Base-by-base conservation (phyloP, 495 filamentous ascomycete genomes). In the Achaetomiella virescens region DNA sequence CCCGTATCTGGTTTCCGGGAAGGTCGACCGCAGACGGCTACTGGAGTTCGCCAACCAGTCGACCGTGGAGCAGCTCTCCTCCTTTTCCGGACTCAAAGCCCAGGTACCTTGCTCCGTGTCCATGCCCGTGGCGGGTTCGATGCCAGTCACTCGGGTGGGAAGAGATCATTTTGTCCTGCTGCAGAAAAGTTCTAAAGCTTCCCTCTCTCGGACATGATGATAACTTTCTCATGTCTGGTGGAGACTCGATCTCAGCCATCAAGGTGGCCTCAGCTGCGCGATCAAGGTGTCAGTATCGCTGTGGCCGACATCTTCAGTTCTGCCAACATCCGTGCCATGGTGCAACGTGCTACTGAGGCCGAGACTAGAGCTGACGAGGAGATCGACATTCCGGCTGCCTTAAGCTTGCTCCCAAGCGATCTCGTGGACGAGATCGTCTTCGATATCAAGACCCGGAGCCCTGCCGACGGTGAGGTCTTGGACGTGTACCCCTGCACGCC, bases 401-500 rank as follows among this genome's bases (percentile, higher is more conserved):
- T 53, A n/a, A 44, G 50, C 15, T 25, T 53, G 15, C 50, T 53
- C 12, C 50, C 50, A 21, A 43, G 50, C 5, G 50, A 53, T 14
- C 17, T 53, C 6, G 50, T 53, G 10, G 24, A 53, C 27, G 50
- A 53, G 31, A 53, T 53, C 17, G 50, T 53, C 6, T 5, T 31
- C 10, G 50, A 53, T 15, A 25, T 53, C 2, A 43, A 40, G 38
- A 5, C 50, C 15, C 50, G 37, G 7, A 42, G 50, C 17, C 0
- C 38, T 10, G 15, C 38, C 2, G 17, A 40, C 1, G 38, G 21
- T 35, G n/a, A 33, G 17, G 24, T 53, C 24, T 25, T 53, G 25
- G 51, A 54, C 17, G 25, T 54, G 12, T 54, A 54, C 17, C 51
- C 51, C 7, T 54, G 51, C 25, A 54, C 38, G 14, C 51, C 51